Percentiles rank a stretch among this genome's conserved stretches.
phyloP scores from a whole-genome alignment of 2,329 filamentous ascomycete species.

The Stagonosporopsis chrysanthemi region DNA sequence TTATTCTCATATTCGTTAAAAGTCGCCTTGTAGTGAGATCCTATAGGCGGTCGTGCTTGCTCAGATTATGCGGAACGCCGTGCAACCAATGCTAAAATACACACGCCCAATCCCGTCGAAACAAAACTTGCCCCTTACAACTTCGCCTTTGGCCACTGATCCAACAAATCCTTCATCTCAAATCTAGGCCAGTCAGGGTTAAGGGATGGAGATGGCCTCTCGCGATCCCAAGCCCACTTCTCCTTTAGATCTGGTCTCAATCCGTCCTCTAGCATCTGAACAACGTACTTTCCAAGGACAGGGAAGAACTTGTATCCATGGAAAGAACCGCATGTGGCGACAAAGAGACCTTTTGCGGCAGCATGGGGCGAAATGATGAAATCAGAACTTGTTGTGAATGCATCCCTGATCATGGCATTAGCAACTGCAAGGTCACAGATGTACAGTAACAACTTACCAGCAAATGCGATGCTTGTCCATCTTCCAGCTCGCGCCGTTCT shows the following conservation, averaged over 20 bases:
- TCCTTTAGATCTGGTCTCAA: constrained; percentile 57
- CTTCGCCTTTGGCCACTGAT: constrained; percentile 43
- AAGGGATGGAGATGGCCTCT: constrained; percentile 58
- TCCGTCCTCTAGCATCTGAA: constrained; percentile 57
- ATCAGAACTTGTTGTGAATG: constrained; percentile 64
- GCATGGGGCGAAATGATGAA: constrained; percentile 63
- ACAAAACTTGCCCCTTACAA: constrained; percentile 22
- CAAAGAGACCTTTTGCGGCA: constrained; percentile 56
- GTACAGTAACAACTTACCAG: constrained; percentile 58
- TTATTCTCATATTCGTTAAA: background rate
- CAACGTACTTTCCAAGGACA: constrained; percentile 63
- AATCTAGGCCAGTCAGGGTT: constrained; percentile 65
- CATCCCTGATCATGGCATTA: constrained; percentile 62
- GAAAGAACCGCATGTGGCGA: constrained; percentile 67
- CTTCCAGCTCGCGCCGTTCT: constrained; percentile 63
- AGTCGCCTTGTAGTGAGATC: background rate
- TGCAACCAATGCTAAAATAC: constrained; percentile 17
- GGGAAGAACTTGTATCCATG: constrained; percentile 70
- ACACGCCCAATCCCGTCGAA: background rate
- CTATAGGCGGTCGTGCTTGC: background rate
- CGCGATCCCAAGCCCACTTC: constrained; percentile 71
- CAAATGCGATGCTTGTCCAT: constrained; percentile 70
- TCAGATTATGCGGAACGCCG: constrained; percentile 5
- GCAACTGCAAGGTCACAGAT: constrained; percentile 31
- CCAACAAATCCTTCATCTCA: constrained; percentile 64